Percentiles rank a stretch among this genome's conserved stretches.
phyloP scores from a whole-genome alignment of 208 protist species.

The Crithidia mellificae region DNA sequence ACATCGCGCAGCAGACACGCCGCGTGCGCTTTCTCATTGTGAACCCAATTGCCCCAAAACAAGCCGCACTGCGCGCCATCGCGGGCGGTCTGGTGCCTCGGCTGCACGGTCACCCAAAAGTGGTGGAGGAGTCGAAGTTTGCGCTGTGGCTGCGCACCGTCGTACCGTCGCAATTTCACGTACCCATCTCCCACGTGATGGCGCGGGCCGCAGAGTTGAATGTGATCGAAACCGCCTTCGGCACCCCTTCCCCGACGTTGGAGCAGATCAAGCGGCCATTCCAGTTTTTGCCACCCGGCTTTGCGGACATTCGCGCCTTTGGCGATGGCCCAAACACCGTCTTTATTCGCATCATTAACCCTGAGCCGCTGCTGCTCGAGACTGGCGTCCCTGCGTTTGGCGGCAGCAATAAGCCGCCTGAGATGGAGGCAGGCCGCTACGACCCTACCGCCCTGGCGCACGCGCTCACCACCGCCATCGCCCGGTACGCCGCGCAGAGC shows the following conservation, averaged over 20 bases:
- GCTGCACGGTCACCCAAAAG: background rate
- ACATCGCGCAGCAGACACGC: background rate
- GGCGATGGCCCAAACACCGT: conserved; percentile 18
- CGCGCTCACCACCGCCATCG: conserved; percentile 12
- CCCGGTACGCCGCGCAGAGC: conserved; percentile 5
- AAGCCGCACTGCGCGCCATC: background rate
- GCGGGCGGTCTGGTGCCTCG: background rate
- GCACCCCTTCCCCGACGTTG: conserved; percentile 6
- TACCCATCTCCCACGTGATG: conserved; percentile 20
- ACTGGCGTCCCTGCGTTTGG: conserved; percentile 18
- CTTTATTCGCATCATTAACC: conserved; percentile 36
- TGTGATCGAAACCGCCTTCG: conserved; percentile 1
- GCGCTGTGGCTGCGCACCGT: conserved; percentile 29
- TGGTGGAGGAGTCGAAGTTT: background rate
- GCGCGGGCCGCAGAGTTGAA: background rate
- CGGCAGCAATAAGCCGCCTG: conserved; percentile 5
- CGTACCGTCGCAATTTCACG: conserved; percentile 33
- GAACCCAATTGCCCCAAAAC: background rate
- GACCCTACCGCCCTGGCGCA: conserved; percentile 20
- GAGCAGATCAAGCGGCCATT: conserved; percentile 15
- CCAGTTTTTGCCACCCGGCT: conserved; percentile 16
- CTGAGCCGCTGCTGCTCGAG: conserved; percentile 31
- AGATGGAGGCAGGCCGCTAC: conserved; percentile 16
- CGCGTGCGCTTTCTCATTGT: conserved; percentile 12
- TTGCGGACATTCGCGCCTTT: conserved; percentile 36